Evolutionary conservation across 2,329 filamentous ascomycete genomes (phyloP).

Genomic region (Aurifilum marmelostoma): DNA sequence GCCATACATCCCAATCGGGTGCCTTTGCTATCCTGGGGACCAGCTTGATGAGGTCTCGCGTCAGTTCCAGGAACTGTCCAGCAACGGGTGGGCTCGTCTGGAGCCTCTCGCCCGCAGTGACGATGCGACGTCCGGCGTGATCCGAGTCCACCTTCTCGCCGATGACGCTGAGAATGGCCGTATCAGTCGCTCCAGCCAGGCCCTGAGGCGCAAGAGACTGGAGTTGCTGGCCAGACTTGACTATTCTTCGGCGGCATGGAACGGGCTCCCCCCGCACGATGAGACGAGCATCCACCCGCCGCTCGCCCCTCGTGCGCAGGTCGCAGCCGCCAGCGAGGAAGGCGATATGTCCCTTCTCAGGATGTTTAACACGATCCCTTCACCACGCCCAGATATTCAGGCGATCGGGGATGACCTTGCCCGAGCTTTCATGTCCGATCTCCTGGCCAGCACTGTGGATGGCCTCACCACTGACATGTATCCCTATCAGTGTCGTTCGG

Average conservation of each 20-base stretch:
- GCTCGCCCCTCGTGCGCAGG: constrained; percentile 41
- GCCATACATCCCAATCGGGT: constrained; percentile 47
- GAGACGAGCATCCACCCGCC: constrained; percentile 22
- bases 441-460: constrained; percentile 56
- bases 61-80: constrained; percentile 37
- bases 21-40: constrained; percentile 37
- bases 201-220: constrained; percentile 50
- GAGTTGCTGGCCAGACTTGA: constrained; percentile 58
- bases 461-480: constrained; percentile 71
- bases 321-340: constrained; percentile 32
- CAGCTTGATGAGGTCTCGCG: constrained; percentile 25
- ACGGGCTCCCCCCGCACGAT: constrained; percentile 41
- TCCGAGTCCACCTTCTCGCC: constrained; percentile 66
- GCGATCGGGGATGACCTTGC: constrained; percentile 53
- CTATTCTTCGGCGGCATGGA: constrained; percentile 59
- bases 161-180: constrained; percentile 62
- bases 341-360: constrained; percentile 63
- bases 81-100: constrained; percentile 48
- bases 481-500: constrained; percentile 78
- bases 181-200: constrained; percentile 52
- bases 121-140: constrained; percentile 33
- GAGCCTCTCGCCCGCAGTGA: constrained; percentile 39
- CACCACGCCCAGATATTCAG: constrained; percentile 62
- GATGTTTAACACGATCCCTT: constrained; percentile 74
- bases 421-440: constrained; percentile 55